Conservation (phyloP, 1,284 basidiomycete species). For the Wolfiporia cocos region DNA sequence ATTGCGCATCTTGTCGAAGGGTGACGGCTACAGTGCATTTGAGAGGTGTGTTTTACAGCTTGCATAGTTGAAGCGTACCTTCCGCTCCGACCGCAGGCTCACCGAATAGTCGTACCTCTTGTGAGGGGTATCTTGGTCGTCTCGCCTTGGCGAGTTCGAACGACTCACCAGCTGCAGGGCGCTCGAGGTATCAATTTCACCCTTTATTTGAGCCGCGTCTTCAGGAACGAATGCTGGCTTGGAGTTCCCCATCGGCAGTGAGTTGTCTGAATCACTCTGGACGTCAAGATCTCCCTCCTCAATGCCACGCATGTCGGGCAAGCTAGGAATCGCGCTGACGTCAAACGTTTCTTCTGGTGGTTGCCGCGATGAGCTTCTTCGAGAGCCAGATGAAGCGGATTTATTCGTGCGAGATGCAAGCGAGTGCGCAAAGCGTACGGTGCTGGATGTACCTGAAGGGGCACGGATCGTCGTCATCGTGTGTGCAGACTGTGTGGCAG, state of each 20-base stretch:
- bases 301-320: conserved; percentile 33
- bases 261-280: conserved; percentile 34
- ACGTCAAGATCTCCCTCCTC: conserved; percentile 32
- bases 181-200: conserved; percentile 49
- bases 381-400: conserved; percentile 18
- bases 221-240: conserved; percentile 35
- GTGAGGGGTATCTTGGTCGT: conserved; percentile 28
- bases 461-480: conserved; percentile 41
- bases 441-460: conserved; percentile 52
- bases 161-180: conserved; percentile 56
- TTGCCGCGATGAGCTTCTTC: conserved; percentile 9
- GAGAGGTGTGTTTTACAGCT: background rate
- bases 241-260: no score
- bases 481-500: conserved; percentile 39
- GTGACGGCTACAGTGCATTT: conserved; percentile 43
- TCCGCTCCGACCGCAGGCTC: conserved; percentile 57
- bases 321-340: conserved; percentile 47
- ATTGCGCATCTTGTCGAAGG: conserved; percentile 61
- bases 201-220: conserved; percentile 28
- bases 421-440: conserved; percentile 68
- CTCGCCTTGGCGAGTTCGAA: conserved; percentile 40
- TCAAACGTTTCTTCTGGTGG: conserved; percentile 25
- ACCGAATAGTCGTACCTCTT: conserved; percentile 58
- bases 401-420: conserved; percentile 39
- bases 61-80: conserved; percentile 35